These are phyloP conservation scores for Chlorella variabilis DNA, from an alignment of 163 green algal species.

Conservation along the genomic window DNA sequence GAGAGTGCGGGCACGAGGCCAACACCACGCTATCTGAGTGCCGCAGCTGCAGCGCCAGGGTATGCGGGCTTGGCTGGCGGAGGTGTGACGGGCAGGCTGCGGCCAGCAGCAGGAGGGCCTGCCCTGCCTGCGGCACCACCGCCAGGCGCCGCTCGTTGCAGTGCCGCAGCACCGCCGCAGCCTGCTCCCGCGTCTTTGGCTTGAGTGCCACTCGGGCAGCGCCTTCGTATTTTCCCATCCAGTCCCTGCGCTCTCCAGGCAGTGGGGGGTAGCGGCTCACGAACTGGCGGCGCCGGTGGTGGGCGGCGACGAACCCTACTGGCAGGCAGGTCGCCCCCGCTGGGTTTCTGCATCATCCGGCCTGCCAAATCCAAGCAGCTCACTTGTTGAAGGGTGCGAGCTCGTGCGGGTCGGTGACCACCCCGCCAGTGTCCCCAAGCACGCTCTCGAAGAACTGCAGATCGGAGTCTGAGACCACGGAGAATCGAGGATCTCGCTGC, in stretches of 20 bases:
- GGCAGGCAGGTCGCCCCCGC: no score
- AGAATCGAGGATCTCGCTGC: constrained; percentile 43
- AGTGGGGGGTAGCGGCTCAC: no score
- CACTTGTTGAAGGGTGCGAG: constrained; percentile 77
- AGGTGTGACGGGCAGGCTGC: no score
- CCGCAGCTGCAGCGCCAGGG: no score
- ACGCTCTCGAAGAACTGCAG: constrained; percentile 63
- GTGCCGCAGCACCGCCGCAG: constrained; percentile 77
- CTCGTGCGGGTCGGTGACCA: constrained; percentile 71
- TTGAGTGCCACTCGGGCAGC: constrained; percentile 65
- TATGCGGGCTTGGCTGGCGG: no score
- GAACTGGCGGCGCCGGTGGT: background rate
- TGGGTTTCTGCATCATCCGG: no score
- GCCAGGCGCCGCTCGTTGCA: constrained; percentile 82
- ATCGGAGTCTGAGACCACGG: constrained; percentile 54
- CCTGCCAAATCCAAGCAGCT: no score
- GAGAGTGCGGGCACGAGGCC: background rate
- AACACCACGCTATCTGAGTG: no score
- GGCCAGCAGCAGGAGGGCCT: no score
- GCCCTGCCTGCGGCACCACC: constrained; percentile 78
- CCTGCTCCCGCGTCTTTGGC: constrained; percentile 78
- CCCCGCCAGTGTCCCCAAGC: constrained; percentile 52
- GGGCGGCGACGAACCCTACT: no score
- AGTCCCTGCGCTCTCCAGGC: constrained; percentile 82
- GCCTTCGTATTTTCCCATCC: constrained; percentile 91